Percentiles rank a stretch among this genome's conserved stretches.
Conservation (phyloP, 495 filamentous ascomycete species). For the Aspergillus incahuasiensis region DNA sequence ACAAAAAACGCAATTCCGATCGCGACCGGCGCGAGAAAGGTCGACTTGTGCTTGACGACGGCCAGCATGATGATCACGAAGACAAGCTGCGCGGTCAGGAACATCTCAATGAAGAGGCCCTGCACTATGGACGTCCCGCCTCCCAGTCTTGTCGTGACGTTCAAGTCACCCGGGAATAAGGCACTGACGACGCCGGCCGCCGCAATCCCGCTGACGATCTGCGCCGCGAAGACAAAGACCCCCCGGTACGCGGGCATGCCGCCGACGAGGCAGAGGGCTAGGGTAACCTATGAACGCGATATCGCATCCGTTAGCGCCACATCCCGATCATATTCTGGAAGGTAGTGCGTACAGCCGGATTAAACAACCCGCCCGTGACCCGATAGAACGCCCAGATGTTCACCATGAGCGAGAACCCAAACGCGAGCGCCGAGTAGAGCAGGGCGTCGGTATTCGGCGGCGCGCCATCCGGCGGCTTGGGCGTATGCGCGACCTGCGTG, state of each 20-base stretch:
- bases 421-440: constrained; percentile 66
- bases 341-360: constrained; percentile 56
- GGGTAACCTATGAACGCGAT: constrained; percentile 43
- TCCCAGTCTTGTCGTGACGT: constrained; percentile 56
- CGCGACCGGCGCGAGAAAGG: constrained; percentile 71
- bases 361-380: constrained; percentile 47
- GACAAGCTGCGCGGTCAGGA: constrained; percentile 72
- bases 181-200: constrained; percentile 57
- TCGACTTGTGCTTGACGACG: constrained; percentile 75
- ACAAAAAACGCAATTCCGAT: constrained; percentile 74
- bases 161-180: constrained; percentile 59
- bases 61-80: constrained; percentile 81
- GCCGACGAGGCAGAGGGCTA: constrained; percentile 54
- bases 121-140: constrained; percentile 54
- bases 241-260: constrained; percentile 50
- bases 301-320: no score
- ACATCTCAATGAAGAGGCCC: constrained; percentile 75
- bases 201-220: constrained; percentile 56
- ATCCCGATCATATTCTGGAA: no score
- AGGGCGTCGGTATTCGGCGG: constrained; percentile 44
- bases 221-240: constrained; percentile 46
- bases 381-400: constrained; percentile 65
- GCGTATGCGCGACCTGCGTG: constrained; percentile 66
- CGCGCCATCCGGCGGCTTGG: constrained; percentile 29
- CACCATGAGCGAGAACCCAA: constrained; percentile 71